Evolutionary conservation across 2,329 filamentous ascomycete genomes (phyloP).

Genomic region (Didymellaceae sp.): DNA sequence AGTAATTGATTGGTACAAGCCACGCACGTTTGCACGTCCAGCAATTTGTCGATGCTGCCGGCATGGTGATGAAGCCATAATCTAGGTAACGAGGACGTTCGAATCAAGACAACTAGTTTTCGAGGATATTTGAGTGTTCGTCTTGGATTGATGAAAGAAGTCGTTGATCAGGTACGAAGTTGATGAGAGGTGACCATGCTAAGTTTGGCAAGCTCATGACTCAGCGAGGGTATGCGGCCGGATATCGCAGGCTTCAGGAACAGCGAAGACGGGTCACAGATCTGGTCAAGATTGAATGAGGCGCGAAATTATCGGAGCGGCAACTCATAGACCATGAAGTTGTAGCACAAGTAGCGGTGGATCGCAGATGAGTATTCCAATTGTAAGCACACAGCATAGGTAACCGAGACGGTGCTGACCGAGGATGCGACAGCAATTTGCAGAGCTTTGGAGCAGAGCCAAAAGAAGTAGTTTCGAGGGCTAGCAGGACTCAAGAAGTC

Average conservation of each 20-base stretch:
- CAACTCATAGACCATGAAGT: no score
- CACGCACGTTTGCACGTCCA: conserved; percentile 54
- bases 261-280: no score
- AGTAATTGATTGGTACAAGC: background rate
- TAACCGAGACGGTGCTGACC: no score
- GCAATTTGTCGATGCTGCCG: conserved; percentile 35
- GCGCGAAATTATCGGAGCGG: no score
- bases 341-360: no score
- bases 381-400: no score
- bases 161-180: background rate
- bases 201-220: conserved; percentile 5
- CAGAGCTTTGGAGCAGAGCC: no score
- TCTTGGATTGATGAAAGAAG: background rate
- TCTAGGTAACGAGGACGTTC: background rate
- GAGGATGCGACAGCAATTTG: no score
- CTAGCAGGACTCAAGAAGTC: no score
- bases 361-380: no score
- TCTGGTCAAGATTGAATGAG: no score
- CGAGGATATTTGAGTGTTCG: background rate
- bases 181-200: conserved; percentile 1
- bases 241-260: conserved; percentile 14
- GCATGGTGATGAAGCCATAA: conserved; percentile 13
- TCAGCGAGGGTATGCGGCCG: conserved; percentile 1
- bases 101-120: background rate
- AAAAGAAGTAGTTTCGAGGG: no score